phyloP scores from a whole-genome alignment of 495 filamentous ascomycete species.

The Cryomyces antarcticus region DNA sequence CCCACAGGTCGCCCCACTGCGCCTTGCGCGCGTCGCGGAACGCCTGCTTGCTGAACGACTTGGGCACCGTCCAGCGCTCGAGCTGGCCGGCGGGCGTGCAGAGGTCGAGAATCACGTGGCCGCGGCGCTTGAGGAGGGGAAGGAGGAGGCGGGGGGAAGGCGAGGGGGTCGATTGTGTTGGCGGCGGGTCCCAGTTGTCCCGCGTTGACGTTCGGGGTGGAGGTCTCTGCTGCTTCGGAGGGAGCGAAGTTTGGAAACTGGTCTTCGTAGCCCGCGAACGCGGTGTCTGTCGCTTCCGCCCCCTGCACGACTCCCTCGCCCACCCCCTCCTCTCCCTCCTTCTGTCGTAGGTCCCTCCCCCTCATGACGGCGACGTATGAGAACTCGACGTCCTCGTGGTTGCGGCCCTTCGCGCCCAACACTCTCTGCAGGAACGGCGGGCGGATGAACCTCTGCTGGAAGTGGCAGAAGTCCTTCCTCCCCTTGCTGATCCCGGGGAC shows the following conservation, averaged over 20 bases:
- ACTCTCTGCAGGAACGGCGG: conserved; percentile 67
- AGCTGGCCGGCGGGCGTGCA: conserved; percentile 72
- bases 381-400: conserved; percentile 79
- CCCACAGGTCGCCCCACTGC: conserved; percentile 88
- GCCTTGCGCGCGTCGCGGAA: conserved; percentile 85
- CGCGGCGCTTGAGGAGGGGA: conserved; percentile 64
- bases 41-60: conserved; percentile 54
- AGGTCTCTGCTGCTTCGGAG: conserved; percentile 1
- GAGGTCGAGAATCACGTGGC: conserved; percentile 74
- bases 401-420: conserved; percentile 43
- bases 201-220: background rate
- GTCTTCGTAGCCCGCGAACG: conserved; percentile 19
- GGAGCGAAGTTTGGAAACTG: conserved; percentile 22
- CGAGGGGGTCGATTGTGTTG: conserved; percentile 32
- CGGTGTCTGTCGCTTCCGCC: conserved; percentile 17
- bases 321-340: background rate
- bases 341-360: conserved; percentile 27
- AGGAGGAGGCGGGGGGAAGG: conserved; percentile 55
- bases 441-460: conserved; percentile 70
- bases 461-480: conserved; percentile 80
- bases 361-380: conserved; percentile 78
- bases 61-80: conserved; percentile 88
- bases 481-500: conserved; percentile 42
- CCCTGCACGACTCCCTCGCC: conserved; percentile 15
- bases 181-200: background rate